These are phyloP conservation scores for Phialophora macrospora DNA, from an alignment of 2,329 filamentous ascomycete genomes.

Conservation along the genomic window DNA sequence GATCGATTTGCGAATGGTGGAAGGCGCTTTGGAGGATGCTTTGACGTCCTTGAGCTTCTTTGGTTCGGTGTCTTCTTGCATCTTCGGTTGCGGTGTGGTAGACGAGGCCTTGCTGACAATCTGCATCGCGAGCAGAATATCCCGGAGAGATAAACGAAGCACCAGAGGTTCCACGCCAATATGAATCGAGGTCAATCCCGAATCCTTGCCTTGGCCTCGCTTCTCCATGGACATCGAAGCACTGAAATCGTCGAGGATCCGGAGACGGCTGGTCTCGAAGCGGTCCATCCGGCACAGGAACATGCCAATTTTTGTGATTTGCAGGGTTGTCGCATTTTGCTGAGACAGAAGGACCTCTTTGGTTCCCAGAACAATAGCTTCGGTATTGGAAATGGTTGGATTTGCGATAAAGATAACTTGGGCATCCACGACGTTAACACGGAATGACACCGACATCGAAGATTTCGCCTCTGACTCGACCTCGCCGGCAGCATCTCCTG, in stretches of 20 bases:
- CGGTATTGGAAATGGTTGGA: conserved; percentile 83
- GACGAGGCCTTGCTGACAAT: conserved; percentile 85
- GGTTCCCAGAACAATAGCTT: conserved; percentile 92
- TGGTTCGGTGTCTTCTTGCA: conserved; percentile 59
- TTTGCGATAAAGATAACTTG: conserved; percentile 97
- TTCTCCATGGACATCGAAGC: conserved; percentile 86
- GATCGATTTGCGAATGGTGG: conserved; percentile 56
- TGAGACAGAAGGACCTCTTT: conserved; percentile 92
- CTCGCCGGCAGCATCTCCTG: conserved; percentile 44
- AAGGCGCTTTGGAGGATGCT: conserved; percentile 43
- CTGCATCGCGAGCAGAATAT: conserved; percentile 91
- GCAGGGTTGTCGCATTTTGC: conserved; percentile 90
- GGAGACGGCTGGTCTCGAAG: conserved; percentile 85
- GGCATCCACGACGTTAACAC: conserved; percentile 92
- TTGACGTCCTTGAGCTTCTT: conserved; percentile 56
- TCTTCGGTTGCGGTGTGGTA: conserved; percentile 48
- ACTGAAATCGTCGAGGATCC: conserved; percentile 96
- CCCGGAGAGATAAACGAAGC: conserved; percentile 83
- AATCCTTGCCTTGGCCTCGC: conserved; percentile 62
- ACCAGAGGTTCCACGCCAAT: conserved; percentile 90
- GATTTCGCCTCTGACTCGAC: conserved; percentile 43
- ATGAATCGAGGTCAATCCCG: conserved; percentile 75
- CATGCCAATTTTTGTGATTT: conserved; percentile 95
- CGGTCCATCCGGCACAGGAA: conserved; percentile 98
- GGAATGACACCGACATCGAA: conserved; percentile 78